Base-by-base conservation (phyloP, 179 eudicot genomes). In the Camellia oleifera region DNA sequence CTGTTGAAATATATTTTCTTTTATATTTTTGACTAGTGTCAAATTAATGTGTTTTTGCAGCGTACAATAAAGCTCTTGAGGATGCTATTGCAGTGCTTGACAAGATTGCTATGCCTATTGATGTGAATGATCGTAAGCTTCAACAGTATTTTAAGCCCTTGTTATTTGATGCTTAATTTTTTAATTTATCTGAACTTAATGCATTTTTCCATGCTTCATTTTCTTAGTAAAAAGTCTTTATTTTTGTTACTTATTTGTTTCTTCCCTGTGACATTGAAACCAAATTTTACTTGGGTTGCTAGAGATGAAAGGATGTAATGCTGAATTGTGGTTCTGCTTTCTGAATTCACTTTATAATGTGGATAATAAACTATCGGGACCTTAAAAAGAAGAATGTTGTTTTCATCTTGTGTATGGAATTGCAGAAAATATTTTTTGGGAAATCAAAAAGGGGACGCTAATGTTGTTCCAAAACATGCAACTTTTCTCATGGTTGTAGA, bases 41-140 rank as follows among this genome's bases (percentile, higher is more conserved):
- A 42, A 4, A 13, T 67, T 26, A 44, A 75, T 84, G 48, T 87
- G 40, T 66, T 79, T 88, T 70, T 87, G 81, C 84, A 95, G 98
- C 98, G 75, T 95, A 95, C 73, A 88, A 75, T 83, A 95, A 91
- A 78, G 98, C 98, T 83, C 85, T 95, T 67, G 98, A 95, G 85
- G 98, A 95, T 89, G 98, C 98, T 73, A 18, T 95, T 71, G 91
- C 91, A 23, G 98, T 87, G 54, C 92, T 95, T 75, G 98, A 95
- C 83, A 92, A 91, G 85, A 89, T 95, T 85, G 91, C 98, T 5
- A 85, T 95, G 95, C 81, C 97, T 63, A 88, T 95, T 40, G 98
- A 95, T 81, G 88, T 91, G 75, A 90, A 88, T 48, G 98, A 95
- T 67, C 97, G 98, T 95, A 90, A 82, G 98, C 83, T 85, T 71